Base-by-base conservation (phyloP, 805 yeast species). In the Vanderwaltozyma tropicalis region DNA sequence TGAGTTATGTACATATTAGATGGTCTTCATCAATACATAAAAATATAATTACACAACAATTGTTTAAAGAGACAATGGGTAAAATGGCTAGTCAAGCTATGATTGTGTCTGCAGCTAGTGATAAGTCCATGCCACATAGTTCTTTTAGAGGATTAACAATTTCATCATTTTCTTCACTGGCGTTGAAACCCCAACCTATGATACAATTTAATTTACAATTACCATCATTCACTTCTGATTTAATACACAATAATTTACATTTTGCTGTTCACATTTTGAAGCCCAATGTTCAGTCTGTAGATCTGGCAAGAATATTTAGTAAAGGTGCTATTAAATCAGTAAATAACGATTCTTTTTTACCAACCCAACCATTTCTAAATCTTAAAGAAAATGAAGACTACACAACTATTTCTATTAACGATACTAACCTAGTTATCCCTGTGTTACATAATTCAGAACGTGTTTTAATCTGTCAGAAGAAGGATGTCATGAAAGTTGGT, bases 161-260 rank as follows among this genome's bases (percentile, higher is more conserved):
- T 1, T 82, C 95, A 2, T 85, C 95, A 1, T 84, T 87, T 31
- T 74, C 85, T 11, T 87, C 96, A 1, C 62, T 89, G 12, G 78
- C 94, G 0, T 72, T 87, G 21, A 66, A 70, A 34, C 96, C 96
- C 0, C 67, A 67, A 12, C 94, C 95, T 1, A 60, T 88, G 38
- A 52, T 89, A 1, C 92, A 85, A 50, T 88, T 89, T 64, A 89
- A 89, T 55, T 64, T 89, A 28, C 94, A 84, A 57, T 63, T 78
- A 12, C 97, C 97, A 0, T 84, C 95, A 5, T 69, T 78, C 24
- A 88, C 97, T 0, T 79, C 94, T 0, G 63, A 66, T 6, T 63
- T 74, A 10, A 62, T 89, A 20, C 85, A 82, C 49, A 61, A 66
- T n/a, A 55, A 66, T 28, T 66, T 67, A 26, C 60, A 66, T 37